Evolutionary conservation across 1,284 basidiomycete genomes (phyloP).

Genomic region (Dichomitus squalens): DNA sequence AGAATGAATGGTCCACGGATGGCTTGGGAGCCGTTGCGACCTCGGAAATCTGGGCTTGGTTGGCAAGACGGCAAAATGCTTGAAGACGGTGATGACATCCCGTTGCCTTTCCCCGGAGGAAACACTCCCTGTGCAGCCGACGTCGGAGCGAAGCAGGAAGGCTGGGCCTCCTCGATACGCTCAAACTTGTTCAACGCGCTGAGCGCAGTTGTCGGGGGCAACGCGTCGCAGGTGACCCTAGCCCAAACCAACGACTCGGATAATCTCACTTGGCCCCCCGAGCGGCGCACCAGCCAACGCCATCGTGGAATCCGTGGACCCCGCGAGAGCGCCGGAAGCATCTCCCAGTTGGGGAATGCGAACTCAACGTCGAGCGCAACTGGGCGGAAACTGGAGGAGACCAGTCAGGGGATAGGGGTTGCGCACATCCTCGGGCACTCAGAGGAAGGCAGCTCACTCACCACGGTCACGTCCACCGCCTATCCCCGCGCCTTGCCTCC

Average conservation of each 20-base stretch:
- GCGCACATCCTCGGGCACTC: conserved; percentile 19
- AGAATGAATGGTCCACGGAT: conserved; percentile 2
- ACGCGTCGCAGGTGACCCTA: not conserved
- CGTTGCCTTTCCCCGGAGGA: conserved; percentile 26
- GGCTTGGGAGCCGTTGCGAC: conserved; percentile 26
- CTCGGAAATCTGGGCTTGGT: not conserved
- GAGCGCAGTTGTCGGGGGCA: conserved; percentile 33
- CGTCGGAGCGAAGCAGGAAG: conserved; percentile 12
- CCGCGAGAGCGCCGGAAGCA: not conserved
- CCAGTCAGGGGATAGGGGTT: conserved; percentile 17
- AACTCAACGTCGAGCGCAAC: conserved; percentile 28
- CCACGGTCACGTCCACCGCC: conserved; percentile 20
- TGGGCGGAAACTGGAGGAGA: conserved; percentile 27
- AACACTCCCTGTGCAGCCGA: not conserved
- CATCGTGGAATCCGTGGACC: not conserved
- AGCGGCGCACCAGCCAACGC: conserved; percentile 11
- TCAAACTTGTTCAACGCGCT: conserved; percentile 40
- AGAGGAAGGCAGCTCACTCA: not conserved
- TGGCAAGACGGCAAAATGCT: conserved; percentile 6
- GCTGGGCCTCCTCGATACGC: conserved; percentile 37
- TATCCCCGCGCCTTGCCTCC: not conserved
- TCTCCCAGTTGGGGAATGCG: conserved; percentile 17
- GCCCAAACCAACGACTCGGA: conserved; percentile 4
- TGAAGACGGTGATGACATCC: conserved; percentile 1
- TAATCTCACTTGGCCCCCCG: conserved; percentile 20